Conservation (phyloP, 805 yeast genomes). For the Suhomyces faveliae region DNA sequence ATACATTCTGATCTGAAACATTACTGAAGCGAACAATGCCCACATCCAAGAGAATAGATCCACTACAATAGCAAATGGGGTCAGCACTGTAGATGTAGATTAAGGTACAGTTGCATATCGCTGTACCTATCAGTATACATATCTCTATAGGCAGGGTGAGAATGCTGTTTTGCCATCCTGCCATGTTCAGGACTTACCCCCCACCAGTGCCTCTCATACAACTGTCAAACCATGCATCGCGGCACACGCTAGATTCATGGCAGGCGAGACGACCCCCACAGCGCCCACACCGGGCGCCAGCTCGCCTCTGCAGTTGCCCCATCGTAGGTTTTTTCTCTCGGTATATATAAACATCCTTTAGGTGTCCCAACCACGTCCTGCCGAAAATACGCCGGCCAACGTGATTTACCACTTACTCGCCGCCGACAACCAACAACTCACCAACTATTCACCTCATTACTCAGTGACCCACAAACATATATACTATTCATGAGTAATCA, state of each 20-base stretch:
- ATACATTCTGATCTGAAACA: not conserved
- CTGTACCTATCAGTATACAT: too few species aligned
- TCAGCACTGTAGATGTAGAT: not conserved
- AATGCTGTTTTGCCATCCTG: too few species aligned
- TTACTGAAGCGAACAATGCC: not conserved
- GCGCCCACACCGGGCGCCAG: too few species aligned
- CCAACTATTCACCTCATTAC: too few species aligned
- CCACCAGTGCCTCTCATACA: too few species aligned
- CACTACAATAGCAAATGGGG: not conserved
- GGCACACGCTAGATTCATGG: too few species aligned
- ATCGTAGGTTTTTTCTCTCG: not conserved
- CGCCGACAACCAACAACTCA: too few species aligned
- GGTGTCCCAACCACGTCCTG: not conserved
- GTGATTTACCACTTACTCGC: too few species aligned
- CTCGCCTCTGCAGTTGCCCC: not conserved
- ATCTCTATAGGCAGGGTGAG: too few species aligned
- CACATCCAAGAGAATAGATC: not conserved
- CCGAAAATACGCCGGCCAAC: not conserved
- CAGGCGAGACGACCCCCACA: too few species aligned
- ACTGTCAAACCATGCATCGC: not conserved
- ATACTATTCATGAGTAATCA: conserved; percentile 2
- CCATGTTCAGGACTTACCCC: too few species aligned
- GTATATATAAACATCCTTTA: not conserved
- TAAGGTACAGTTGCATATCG: too few species aligned
- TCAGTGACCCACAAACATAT: not conserved